These are phyloP conservation scores for Fusarium floridanum DNA, from an alignment of 2,329 filamentous ascomycete species.

Conservation along the genomic window DNA sequence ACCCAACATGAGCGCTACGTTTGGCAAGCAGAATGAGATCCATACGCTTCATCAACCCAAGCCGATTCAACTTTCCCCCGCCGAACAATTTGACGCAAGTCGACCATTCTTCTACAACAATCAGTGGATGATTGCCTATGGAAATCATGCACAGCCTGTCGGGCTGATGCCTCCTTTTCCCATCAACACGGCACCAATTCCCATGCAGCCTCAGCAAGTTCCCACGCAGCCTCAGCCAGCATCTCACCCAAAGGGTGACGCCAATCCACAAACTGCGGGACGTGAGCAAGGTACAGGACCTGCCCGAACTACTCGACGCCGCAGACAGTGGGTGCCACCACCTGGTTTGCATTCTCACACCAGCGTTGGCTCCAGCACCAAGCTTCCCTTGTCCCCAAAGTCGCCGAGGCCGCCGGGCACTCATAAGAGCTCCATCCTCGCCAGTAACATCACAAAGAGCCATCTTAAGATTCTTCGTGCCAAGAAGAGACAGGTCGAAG, in stretches of 20 bases:
- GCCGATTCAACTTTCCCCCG: constrained; percentile 53
- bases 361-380: neutral
- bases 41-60: constrained; percentile 50
- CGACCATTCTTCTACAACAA: constrained; percentile 61
- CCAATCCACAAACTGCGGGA: neutral
- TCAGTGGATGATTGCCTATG: constrained; percentile 57
- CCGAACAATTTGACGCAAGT: constrained; percentile 61
- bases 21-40: constrained; percentile 49
- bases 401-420: neutral
- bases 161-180: constrained; percentile 41
- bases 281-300: neutral
- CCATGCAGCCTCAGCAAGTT: constrained; percentile 31
- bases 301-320: constrained; percentile 12
- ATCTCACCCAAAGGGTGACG: neutral
- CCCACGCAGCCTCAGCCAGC: neutral
- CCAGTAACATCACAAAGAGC: constrained; percentile 71
- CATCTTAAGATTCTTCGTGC: constrained; percentile 65
- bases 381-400: neutral
- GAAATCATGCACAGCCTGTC: constrained; percentile 42
- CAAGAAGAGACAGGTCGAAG: constrained; percentile 68
- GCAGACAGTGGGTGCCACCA: neutral
- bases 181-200: neutral
- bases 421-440: constrained; percentile 56
- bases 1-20: constrained; percentile 28
- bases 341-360: constrained; percentile 5